These are phyloP conservation scores for Aspergillus fijiensis DNA, from an alignment of 2,329 filamentous ascomycete species.

Conservation along the genomic window DNA sequence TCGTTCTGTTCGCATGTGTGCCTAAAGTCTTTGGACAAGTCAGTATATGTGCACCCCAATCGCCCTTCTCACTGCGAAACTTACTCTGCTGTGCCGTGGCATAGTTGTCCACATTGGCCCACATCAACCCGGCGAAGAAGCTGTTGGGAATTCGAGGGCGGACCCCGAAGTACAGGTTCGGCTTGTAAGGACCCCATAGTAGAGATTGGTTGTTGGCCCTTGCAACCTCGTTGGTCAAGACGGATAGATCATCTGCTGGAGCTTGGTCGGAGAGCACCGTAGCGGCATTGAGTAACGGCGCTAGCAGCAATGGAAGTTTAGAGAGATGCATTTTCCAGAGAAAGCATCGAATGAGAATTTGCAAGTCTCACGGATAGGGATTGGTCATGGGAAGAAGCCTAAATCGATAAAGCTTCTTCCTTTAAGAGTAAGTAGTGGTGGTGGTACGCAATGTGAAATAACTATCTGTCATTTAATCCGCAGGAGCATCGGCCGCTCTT, in stretches of 20 bases:
- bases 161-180: constrained; percentile 92
- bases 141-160: constrained; percentile 79
- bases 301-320: constrained; percentile 26
- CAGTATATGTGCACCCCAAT: constrained; percentile 10
- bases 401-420: constrained; percentile 14
- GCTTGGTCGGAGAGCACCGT: constrained; percentile 30
- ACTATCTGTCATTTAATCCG: constrained; percentile 21
- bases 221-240: constrained; percentile 42
- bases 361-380: constrained; percentile 18
- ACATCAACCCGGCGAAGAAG: constrained; percentile 79
- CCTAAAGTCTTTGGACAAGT: constrained; percentile 65
- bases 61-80: constrained; percentile 32
- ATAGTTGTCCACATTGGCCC: constrained; percentile 82
- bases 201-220: constrained; percentile 72
- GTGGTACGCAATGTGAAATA: constrained; percentile 14
- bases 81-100: constrained; percentile 71
- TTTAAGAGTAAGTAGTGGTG: constrained; percentile 4
- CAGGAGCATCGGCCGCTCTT: constrained; percentile 15
- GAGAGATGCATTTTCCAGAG: constrained; percentile 34
- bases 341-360: constrained; percentile 19
- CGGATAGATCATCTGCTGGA: constrained; percentile 32
- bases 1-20: constrained; percentile 96
- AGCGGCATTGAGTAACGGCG: constrained; percentile 29
- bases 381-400: constrained; percentile 13
- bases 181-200: constrained; percentile 92